Evolutionary conservation across 176 grass and related monocot species (phyloP).

Genomic region (Zoysia pacifica): DNA sequence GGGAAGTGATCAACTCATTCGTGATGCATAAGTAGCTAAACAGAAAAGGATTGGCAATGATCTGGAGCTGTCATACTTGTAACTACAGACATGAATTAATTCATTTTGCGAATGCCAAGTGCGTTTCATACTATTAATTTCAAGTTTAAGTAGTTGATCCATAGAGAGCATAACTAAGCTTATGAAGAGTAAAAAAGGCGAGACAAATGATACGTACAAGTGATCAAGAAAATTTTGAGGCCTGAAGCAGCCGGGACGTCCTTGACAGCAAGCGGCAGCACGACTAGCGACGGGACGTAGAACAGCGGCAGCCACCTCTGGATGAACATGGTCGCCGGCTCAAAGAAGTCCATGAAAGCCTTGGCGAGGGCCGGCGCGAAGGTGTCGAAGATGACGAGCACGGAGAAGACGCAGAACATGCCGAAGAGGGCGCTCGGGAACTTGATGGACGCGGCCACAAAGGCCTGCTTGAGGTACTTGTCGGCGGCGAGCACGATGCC

Average conservation of each 20-base stretch:
- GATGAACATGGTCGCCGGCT: slow-evolving; percentile 81
- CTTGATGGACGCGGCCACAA: slow-evolving; percentile 73
- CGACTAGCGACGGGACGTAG: slow-evolving; percentile 87
- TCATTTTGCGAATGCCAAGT: no score
- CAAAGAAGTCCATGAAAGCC: slow-evolving; percentile 67
- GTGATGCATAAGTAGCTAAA: no score
- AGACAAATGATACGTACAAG: slow-evolving; percentile 37
- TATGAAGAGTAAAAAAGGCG: not conserved
- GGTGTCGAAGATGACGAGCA: slow-evolving; percentile 60
- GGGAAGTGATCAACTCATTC: no score
- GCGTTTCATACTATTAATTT: no score
- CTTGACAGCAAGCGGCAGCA: slow-evolving; percentile 70
- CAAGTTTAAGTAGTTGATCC: no score
- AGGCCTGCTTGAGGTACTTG: slow-evolving; percentile 71
- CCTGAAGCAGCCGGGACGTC: slow-evolving; percentile 74
- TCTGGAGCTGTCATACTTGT: no score
- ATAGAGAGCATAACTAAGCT: no score
- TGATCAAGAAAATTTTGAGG: slow-evolving; percentile 80
- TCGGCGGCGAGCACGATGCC: slow-evolving; percentile 65
- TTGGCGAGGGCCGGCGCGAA: slow-evolving; percentile 61
- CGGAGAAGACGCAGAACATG: slow-evolving; percentile 90
- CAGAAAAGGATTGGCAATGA: no score
- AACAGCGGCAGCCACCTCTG: slow-evolving; percentile 90
- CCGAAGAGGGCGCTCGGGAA: slow-evolving; percentile 87
- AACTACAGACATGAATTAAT: no score